A percentile compares a stretch with the other conserved stretches of the same genome.
These are phyloP conservation scores for Zarea fungicola DNA, from an alignment of 2,329 filamentous ascomycete genomes.

Conservation along the genomic window DNA sequence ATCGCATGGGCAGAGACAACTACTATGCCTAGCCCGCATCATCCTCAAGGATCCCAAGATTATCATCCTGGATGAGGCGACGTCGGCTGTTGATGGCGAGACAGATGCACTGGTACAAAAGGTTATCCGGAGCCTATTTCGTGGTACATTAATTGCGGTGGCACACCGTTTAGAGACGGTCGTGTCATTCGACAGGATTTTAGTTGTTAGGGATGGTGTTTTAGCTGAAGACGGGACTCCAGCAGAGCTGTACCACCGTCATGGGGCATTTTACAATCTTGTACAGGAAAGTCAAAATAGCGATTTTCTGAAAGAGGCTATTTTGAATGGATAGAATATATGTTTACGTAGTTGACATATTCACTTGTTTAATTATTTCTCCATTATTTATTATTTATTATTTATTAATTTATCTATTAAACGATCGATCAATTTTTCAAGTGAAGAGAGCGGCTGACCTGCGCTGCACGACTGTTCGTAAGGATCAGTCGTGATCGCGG, in stretches of 20 bases:
- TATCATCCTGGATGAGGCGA: conserved; percentile 9
- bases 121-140: background rate
- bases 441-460: too few species aligned
- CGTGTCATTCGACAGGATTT: background rate
- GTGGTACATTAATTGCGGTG: conserved; percentile 1
- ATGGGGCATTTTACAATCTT: background rate
- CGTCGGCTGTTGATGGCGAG: conserved; percentile 5
- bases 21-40: conserved; percentile 8
- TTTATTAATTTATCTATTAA: too few species aligned
- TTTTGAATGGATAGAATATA: background rate
- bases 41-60: background rate
- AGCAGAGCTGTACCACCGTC: background rate
- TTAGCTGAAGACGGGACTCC: background rate
- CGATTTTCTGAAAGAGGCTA: background rate
- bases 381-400: too few species aligned
- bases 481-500: too few species aligned
- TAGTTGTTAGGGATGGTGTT: background rate
- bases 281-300: background rate
- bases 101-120: background rate
- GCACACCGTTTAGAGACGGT: conserved; percentile 3
- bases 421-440: too few species aligned
- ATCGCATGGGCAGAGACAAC: conserved; percentile 2
- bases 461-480: too few species aligned
- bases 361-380: too few species aligned
- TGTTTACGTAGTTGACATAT: too few species aligned